Evolutionary conservation across 768 basidiomycete species (phyloP), one percentile per base, ranked within the genome.

Genomic region (Boletus tomentosulus): DNA sequence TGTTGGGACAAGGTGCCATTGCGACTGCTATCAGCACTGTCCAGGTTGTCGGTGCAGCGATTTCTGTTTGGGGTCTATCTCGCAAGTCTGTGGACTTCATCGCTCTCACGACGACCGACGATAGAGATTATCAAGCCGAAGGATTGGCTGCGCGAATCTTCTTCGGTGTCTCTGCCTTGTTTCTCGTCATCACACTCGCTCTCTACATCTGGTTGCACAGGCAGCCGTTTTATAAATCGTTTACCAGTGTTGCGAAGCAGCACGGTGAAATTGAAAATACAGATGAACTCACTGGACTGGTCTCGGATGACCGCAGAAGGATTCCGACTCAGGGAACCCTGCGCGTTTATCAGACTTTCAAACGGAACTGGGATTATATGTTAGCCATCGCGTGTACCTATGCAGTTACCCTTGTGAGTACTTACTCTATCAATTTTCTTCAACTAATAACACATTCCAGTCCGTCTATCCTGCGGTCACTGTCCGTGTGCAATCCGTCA

Each of bases 391-490:
- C 83, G 9, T 90, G 84, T 64, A 85, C 86, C 6, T 94, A 93
- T 62, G 65, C 83, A 31, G 79, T 90, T 27, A 95, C 94, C 10
- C 71, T 96, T 65, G 92, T 92, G 63, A 60, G 85, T 60, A 16
- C 19, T 13, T 24, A 4, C 25, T 28, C 12, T 8, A 11, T 50
- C 12, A 34, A 50, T 4, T 33, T 15, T 37, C 42, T 48, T 41
- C 33, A 6, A 34, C 52, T 44, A 51, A 34, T 60, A 45, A 58
- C 37, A 19, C 19, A 4, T 3, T 48, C 48, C 46, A 96, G 93
- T 80, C 92, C 27, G 85, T 95, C 45, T 95, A 82, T 71, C 94
- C 94, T 4, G 81, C 93, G 0, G 86, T 93, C 57, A 94, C 94
- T 1, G 80, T 85, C 4, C 87, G 86, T 0, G 82, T 97, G 49